Base-by-base conservation (phyloP, 2,329 filamentous ascomycete species). In the Fusarium marasasianum region DNA sequence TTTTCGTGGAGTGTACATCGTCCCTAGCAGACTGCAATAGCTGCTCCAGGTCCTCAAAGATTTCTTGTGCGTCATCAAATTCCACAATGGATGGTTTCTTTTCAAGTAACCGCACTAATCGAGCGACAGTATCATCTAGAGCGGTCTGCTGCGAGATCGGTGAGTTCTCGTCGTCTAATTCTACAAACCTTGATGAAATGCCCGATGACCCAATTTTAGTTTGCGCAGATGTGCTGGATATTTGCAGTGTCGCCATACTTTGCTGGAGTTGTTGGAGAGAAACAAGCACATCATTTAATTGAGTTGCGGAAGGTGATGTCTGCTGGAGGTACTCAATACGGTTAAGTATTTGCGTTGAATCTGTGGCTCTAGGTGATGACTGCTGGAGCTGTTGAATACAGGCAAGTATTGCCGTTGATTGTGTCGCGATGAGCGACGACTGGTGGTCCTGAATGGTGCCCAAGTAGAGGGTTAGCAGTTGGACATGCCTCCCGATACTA, bases 1-100 rank as follows among this genome's bases (percentile, higher is more conserved):
- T 0, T 5, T 29, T 22, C 15, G 9, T 11, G 1, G 3, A 47
- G 0, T 4, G 0, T 4, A 1, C 6, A 15, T 7, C 26, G 2
- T 29, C 26, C 8, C 9, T 0, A 47, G 22, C 4, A 22, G 26
- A 47, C 1, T 47, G 13, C 6, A 47, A 29, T 15, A 47, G 13
- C 0, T 4, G 18, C 18, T 47, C 45, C 1, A 47, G 18, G 18
- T 47, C 26, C 0, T 22, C 26, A 0, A 47, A 47, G 11, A 22
- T 47, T 6, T 47, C 26, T 13, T 47, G 26, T 11, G 18, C 13
- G 2, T 47, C 18, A 22, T 22, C 13, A 11, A 29, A 22, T 3
- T 47, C 45, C 5, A 47, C 3, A 11, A 3, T 15, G 0, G 13
- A 47, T 3, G 45, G 45, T 4, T 15, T 47, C 6, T 15, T 29